phyloP scores from a whole-genome alignment of 2,329 filamentous ascomycete genomes.

The Huntiella omanensis region DNA sequence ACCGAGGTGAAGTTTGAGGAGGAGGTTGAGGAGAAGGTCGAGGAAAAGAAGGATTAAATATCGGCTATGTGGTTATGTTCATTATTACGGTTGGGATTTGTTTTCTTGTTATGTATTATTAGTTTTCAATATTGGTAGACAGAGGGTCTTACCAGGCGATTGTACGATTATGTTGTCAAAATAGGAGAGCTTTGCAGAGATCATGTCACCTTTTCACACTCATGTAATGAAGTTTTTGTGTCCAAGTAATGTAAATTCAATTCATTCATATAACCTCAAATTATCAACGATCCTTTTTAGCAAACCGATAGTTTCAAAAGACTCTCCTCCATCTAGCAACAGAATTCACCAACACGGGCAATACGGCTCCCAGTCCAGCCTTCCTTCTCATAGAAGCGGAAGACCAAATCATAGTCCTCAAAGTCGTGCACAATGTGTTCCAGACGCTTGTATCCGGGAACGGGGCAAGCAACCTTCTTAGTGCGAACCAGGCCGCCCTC shows the following conservation, averaged over 20 bases:
- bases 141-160: not conserved
- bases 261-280: too few species aligned
- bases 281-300: too few species aligned
- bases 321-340: not conserved
- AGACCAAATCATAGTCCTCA: conserved; percentile 91
- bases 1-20: too few species aligned
- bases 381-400: conserved; percentile 86
- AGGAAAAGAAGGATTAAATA: not conserved
- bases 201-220: too few species aligned
- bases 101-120: not conserved
- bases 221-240: too few species aligned
- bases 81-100: not conserved
- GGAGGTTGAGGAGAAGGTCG: not conserved
- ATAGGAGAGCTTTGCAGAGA: too few species aligned
- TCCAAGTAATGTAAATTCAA: too few species aligned
- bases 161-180: not conserved
- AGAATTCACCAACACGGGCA: conserved; percentile 33
- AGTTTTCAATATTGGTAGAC: not conserved
- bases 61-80: not conserved
- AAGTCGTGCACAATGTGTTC: conserved; percentile 95
- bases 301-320: too few species aligned
- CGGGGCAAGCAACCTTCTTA: conserved; percentile 27
- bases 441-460: conserved; percentile 71
- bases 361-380: conserved; percentile 44
- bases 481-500: conserved; percentile 19